Conservation (phyloP, 2,329 filamentous ascomycete genomes). For the Alternaria postmessia region DNA sequence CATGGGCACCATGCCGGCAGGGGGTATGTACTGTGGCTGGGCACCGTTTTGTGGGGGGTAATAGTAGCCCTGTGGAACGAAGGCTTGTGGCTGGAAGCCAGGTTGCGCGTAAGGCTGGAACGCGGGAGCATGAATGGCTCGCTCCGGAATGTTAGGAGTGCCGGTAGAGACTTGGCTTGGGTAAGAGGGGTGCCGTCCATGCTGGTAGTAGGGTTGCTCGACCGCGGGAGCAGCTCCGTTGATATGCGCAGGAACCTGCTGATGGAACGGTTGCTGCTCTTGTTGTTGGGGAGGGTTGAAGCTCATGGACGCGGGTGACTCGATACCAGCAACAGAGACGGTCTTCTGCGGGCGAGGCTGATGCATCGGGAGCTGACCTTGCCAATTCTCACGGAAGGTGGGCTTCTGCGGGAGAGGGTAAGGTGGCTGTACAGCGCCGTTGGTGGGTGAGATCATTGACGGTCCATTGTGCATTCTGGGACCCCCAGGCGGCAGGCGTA, state of each 20-base stretch:
- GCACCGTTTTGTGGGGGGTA: slow-evolving; percentile 60
- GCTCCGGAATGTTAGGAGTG: slow-evolving; percentile 91
- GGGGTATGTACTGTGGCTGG: slow-evolving; percentile 55
- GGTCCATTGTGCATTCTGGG: slow-evolving; percentile 48
- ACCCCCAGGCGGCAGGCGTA: slow-evolving; percentile 76
- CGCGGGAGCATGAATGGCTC: slow-evolving; percentile 86
- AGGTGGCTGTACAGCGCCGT: slow-evolving; percentile 55
- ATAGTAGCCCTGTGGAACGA: slow-evolving; percentile 65
- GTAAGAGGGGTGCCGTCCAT: slow-evolving; percentile 73
- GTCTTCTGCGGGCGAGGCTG: slow-evolving; percentile 95
- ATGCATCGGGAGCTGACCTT: slow-evolving; percentile 77
- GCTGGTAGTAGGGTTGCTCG: slow-evolving; percentile 61
- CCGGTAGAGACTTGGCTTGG: slow-evolving; percentile 74
- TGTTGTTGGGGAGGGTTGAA: slow-evolving; percentile 69
- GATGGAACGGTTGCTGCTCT: slow-evolving; percentile 88
- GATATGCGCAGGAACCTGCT: slow-evolving; percentile 85
- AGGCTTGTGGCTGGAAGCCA: slow-evolving; percentile 60
- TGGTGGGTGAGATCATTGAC: slow-evolving; percentile 43
- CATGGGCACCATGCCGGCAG: slow-evolving; percentile 59
- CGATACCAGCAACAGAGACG: slow-evolving; percentile 91
- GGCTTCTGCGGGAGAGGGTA: slow-evolving; percentile 64
- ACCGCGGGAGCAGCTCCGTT: slow-evolving; percentile 63
- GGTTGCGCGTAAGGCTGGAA: slow-evolving; percentile 75
- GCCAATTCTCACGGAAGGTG: slow-evolving; percentile 67
- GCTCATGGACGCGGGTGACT: slow-evolving; percentile 74